Base-by-base conservation (phyloP, 805 yeast species). In the Pichia eremophila region DNA sequence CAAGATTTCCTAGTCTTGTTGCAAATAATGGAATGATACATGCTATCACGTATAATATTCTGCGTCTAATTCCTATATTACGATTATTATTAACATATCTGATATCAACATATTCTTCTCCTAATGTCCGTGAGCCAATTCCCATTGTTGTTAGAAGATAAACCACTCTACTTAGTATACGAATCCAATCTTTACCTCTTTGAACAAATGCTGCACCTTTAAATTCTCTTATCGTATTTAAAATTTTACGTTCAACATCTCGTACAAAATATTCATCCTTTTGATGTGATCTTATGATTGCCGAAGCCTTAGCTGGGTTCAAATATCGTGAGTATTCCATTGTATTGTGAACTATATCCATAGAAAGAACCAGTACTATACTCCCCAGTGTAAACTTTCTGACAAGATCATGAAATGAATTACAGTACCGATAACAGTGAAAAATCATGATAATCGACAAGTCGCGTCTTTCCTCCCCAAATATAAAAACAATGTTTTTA, bases 41-140 rank as follows among this genome's bases (percentile, higher is more conserved):
- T 8, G 36, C 36, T 4, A 15, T 15, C 3, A 34, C 12, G 14
- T 34, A 34, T 8, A 34, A 15, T 15, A 34, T 4, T 15, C 36
- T 12, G 12, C 17, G 17, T 15, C 53, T 54, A 0, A 85, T 83
- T 7, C 83, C 61, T 39, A 66, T 58, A 18, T 56, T 70, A 0
- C 88, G 86, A 35, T 63, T 62, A 44, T 76, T 66, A 38, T 67
- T 69, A 8, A 84, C 87, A 58, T 85, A 83, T 8, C 79, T 64
- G 46, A 87, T 66, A 62, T 91, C 96, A 14, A 89, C 89, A 64
- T 91, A 91, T 65, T 91, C 97, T 61, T 91, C 98, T 1, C 99
- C 99, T 28, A 93, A 66, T 0, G 98, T 91, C 46, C 91, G 72
- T 2, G 85, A 77, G 0, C 91, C 91, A 6, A 77, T 49, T 14